These are phyloP conservation scores for Skeletonema marinoi DNA, from an alignment of 108 stramenopile genomes.

Conservation along the genomic window DNA sequence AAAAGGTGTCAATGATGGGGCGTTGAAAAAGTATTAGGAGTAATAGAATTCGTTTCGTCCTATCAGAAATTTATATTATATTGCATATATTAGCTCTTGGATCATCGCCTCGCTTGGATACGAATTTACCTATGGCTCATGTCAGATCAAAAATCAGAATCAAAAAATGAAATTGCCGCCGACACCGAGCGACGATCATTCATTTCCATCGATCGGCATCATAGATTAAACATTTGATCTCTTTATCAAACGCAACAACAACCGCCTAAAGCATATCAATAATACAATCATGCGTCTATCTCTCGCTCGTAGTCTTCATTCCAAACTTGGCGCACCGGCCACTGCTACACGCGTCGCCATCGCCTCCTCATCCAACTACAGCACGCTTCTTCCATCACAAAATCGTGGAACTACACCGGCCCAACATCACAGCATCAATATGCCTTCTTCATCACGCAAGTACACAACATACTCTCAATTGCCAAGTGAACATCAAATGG, in stretches of 20 bases:
- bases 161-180: background rate
- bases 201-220: background rate
- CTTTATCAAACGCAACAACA: background rate
- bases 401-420: background rate
- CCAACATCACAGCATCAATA: background rate
- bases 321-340: background rate
- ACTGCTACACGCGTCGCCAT: background rate
- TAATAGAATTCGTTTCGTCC: background rate
- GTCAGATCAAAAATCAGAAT: background rate
- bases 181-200: background rate
- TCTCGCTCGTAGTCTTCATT: background rate
- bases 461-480: slow-evolving; percentile 8
- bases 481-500: slow-evolving; percentile 85
- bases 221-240: background rate
- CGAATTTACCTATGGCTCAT: background rate
- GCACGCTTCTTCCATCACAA: background rate
- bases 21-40: background rate
- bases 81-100: no score
- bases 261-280: background rate
- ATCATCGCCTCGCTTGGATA: background rate
- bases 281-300: background rate
- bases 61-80: no score
- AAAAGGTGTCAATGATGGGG: background rate
- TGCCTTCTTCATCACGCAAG: background rate
- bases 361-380: background rate